Percentiles rank a stretch among this genome's conserved stretches.
Conservation (phyloP, 2,329 filamentous ascomycete genomes). For the Beauveria medogensis region DNA sequence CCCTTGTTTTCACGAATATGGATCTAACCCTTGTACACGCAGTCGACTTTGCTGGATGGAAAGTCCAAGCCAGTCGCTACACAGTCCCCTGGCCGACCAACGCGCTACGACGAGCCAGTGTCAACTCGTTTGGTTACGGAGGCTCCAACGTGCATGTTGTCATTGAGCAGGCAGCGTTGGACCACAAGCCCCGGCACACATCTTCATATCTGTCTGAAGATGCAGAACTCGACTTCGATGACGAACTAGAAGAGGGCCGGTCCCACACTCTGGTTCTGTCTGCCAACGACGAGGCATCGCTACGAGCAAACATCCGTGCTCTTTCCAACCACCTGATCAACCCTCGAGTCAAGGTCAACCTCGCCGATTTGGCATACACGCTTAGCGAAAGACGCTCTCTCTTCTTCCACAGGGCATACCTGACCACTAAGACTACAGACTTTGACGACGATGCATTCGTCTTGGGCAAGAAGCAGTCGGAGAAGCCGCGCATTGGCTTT, state of each 20-base stretch:
- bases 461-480: neutral
- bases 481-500: constrained; percentile 12
- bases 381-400: constrained; percentile 18
- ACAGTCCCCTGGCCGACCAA: constrained; percentile 25
- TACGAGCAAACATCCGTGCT: constrained; percentile 9
- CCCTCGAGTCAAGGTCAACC: constrained; percentile 16
- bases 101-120: constrained; percentile 17
- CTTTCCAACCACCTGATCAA: constrained; percentile 19
- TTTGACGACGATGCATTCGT: neutral
- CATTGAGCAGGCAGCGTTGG: constrained; percentile 17
- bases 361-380: constrained; percentile 22
- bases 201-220: neutral
- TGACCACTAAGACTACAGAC: constrained; percentile 9
- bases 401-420: constrained; percentile 18
- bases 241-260: neutral
- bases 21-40: constrained; percentile 18
- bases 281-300: constrained; percentile 13
- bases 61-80: constrained; percentile 21
- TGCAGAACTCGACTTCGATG: neutral
- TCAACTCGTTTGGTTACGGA: constrained; percentile 37
- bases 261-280: constrained; percentile 12
- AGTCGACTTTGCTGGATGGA: constrained; percentile 25
- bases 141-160: constrained; percentile 35
- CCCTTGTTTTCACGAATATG: constrained; percentile 12
- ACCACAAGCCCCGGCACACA: neutral